Evolutionary conservation across 192 early-diverging fungal species (phyloP), one percentile per base, ranked within the genome.

Genomic region (Backusella westeae): DNA sequence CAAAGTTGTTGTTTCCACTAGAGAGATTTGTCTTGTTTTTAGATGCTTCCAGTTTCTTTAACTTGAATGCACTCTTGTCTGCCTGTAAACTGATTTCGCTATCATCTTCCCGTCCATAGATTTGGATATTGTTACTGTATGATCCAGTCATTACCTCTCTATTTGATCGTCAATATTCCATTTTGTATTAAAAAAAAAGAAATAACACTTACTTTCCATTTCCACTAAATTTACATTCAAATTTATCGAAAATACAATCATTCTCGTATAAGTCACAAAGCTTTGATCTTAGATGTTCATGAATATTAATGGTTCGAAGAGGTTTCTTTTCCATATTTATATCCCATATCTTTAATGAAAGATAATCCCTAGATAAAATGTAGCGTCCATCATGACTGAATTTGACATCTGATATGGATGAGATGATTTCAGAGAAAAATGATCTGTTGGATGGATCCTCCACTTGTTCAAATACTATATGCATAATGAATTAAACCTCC

Each of bases 361-460:
- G 85, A 76, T 99, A 99, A 78, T 99, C 97, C 36, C 98, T 90
- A 38, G 98, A 95, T 70, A 99, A 86, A 80, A 99, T 97, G 81
- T 98, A 98, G 26, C 96, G 91, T 8, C 98, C 98, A 87, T 99
- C 96, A 42, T 90, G 87, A 81, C 93, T 95, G 82, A 99, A 99
- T 87, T 96, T 96, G 73, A 98, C 90, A 83, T 99, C 97, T 8
- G 96, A 96, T 52, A 98, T 96, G 4, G 97, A 99, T 4, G 96
- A 96, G 66, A 99, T 99, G 83, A 99, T 99, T 83, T 99, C 98
- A 41, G 98, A 98, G 85, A 99, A 99, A 85, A 99, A 99, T n/a
- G 96, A 97, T 85, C 96, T 97, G 81, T 91, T 94, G 29, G 89
- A 85, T 4, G 94, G 94, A 83, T 99, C 98, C 80, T 99, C 98